Base-by-base conservation (phyloP, 257 asterid genomes). In the Solanum medicagineum region DNA sequence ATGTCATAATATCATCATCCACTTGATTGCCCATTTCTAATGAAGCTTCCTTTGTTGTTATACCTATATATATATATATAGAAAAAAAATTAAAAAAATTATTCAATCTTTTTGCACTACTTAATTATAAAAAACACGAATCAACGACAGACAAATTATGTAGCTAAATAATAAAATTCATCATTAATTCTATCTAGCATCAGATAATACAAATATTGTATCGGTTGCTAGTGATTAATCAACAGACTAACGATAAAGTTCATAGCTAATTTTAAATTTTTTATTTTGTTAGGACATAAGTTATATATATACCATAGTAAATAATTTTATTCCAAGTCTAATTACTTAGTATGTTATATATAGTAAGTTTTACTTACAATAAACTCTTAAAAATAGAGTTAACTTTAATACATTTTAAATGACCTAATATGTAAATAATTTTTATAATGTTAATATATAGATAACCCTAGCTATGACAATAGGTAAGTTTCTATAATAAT, bases 1-100 rank as follows among this genome's bases (percentile, higher is more conserved):
- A 92, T 83, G 89, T 88, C 88, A 90, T 69, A 51, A 94, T 83
- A 81, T 90, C 97, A 15, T 93, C 95, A 22, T 93, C 97, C 85
- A 89, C 81, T 1, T 84, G 83, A 70, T 87, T 63, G n/a, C 32
- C 84, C 57, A 84, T 90, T 55, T 85, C 88, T 10, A 42, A 81
- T 3, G 88, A n/a, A 7, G 55, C 85, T 65, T 82, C 85, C 40
- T 51, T 57, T 14, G 44, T 32, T 36, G 87, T 89, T 79, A 42
- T 49, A 9, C 36, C 20, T 24, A 29, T 16, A 29, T 29, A 53
- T 51, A 51, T 45, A 68, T 15, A 66, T 45, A 66, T 11, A 16
- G 16, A 1, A 17, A 56, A 17, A 44, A 36, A 59, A 1, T 10
- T 22, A 10, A 62, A 22, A 26, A 42, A 56, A n/a, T 56, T 45